These are phyloP conservation scores for Ephemerocybe angulata DNA, from an alignment of 768 basidiomycete genomes.

Conservation along the genomic window DNA sequence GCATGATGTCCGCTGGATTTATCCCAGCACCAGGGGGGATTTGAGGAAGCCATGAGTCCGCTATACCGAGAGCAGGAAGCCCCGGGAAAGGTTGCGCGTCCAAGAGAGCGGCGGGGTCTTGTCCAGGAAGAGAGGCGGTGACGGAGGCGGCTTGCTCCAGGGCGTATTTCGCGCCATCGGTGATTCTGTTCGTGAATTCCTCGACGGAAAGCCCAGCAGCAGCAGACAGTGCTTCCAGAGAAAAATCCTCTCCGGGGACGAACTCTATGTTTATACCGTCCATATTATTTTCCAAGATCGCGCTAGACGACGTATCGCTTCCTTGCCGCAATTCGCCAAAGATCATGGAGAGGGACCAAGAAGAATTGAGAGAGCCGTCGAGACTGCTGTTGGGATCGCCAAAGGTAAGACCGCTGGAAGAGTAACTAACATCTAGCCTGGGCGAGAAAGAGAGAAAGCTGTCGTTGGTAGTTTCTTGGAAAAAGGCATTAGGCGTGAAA, in stretches of 20 bases:
- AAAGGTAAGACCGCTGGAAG: background rate
- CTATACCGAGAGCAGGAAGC: background rate
- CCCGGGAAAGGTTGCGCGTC: slow-evolving; percentile 1
- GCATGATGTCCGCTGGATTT: slow-evolving; percentile 31
- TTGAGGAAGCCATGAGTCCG: slow-evolving; percentile 12
- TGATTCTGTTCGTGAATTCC: slow-evolving; percentile 31
- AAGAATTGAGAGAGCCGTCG: background rate
- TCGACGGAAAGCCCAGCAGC: slow-evolving; percentile 32
- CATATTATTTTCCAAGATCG: background rate
- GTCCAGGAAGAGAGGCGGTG: no score
- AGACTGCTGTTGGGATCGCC: background rate
- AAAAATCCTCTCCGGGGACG: slow-evolving; percentile 3
- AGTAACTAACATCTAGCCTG: background rate
- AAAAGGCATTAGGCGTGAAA: background rate
- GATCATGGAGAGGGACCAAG: slow-evolving; percentile 1
- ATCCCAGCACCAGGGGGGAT: slow-evolving; percentile 22
- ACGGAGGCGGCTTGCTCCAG: slow-evolving; percentile 21
- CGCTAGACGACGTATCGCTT: background rate
- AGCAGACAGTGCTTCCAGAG: slow-evolving; percentile 18
- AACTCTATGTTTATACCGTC: background rate
- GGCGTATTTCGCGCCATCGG: slow-evolving; percentile 32
- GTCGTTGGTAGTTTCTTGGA: background rate
- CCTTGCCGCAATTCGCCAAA: background rate
- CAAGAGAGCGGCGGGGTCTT: background rate
- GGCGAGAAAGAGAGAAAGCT: slow-evolving; percentile 1